Evolutionary conservation across 73 alveolate species (phyloP).

Genomic region (Uronychia setigera): DNA sequence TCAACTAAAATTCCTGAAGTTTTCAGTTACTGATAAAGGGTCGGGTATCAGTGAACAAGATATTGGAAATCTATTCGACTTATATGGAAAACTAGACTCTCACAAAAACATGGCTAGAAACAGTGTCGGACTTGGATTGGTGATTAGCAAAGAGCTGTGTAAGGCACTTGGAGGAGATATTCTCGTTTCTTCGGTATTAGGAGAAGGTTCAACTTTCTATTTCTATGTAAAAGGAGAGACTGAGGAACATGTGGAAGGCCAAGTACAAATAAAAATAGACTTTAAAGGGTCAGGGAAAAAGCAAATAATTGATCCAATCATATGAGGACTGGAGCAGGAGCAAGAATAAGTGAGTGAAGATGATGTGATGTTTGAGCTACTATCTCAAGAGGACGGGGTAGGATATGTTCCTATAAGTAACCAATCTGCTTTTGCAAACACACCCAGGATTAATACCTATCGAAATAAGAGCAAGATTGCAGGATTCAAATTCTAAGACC

Average conservation of each 20-base stretch:
- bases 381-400: no score
- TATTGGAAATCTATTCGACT: not conserved
- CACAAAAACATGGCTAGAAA: slow-evolving; percentile 6
- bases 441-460: no score
- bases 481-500: no score
- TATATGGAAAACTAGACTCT: slow-evolving; percentile 5
- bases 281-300: not conserved
- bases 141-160: slow-evolving; percentile 12
- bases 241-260: not conserved
- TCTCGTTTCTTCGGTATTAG: not conserved
- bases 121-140: slow-evolving; percentile 27
- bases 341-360: no score
- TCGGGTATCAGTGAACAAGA: slow-evolving; percentile 6
- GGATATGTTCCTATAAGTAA: no score
- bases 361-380: slow-evolving; percentile 3
- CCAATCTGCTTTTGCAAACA: no score
- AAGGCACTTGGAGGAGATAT: slow-evolving; percentile 34
- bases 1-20: not conserved
- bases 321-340: no score
- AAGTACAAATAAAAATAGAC: no score
- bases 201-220: slow-evolving; percentile 17
- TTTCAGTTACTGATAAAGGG: slow-evolving; percentile 19
- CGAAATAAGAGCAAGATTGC: no score
- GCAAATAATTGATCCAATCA: not conserved
- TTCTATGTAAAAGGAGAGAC: not conserved